Evolutionary conservation across 805 yeast genomes (phyloP).

Genomic region (Starmera dryadoides): DNA sequence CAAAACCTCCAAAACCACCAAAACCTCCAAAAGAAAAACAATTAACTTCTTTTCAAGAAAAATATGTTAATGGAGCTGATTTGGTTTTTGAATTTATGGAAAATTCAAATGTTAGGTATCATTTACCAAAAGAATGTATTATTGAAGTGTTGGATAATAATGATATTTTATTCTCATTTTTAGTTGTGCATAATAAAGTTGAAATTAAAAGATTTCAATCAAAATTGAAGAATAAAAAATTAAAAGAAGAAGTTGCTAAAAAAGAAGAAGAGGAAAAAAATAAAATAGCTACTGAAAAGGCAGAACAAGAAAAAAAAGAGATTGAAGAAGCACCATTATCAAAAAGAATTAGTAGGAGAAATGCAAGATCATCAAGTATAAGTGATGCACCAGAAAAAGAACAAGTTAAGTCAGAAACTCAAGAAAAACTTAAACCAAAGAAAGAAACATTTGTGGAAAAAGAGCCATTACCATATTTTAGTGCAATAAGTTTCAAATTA

Average conservation of each 20-base stretch:
- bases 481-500: slow-evolving; percentile 62
- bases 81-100: slow-evolving; percentile 82
- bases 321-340: slow-evolving; percentile 8
- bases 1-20: slow-evolving; percentile 8
- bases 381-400: too few relatives aligned
- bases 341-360: slow-evolving; percentile 10
- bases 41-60: slow-evolving; percentile 71
- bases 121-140: slow-evolving; percentile 70
- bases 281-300: slow-evolving; percentile 10
- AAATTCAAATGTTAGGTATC: slow-evolving; percentile 64
- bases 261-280: slow-evolving; percentile 11
- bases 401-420: slow-evolving; percentile 3
- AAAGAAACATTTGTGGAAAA: slow-evolving; percentile 21
- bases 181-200: slow-evolving; percentile 22
- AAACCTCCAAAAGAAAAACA: slow-evolving; percentile 39
- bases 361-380: neutral
- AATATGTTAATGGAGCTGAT: slow-evolving; percentile 60
- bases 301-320: slow-evolving; percentile 17
- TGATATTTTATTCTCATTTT: slow-evolving; percentile 28
- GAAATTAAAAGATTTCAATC: slow-evolving; percentile 17
- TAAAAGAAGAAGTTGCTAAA: slow-evolving; percentile 9
- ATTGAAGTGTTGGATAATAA: slow-evolving; percentile 45
- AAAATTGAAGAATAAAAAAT: slow-evolving; percentile 12
- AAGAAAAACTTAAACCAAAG: slow-evolving; percentile 15
- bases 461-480: slow-evolving; percentile 33